These are phyloP conservation scores for Paraphoma chrysanthemicola DNA, from an alignment of 2,329 filamentous ascomycete genomes.

Conservation along the genomic window DNA sequence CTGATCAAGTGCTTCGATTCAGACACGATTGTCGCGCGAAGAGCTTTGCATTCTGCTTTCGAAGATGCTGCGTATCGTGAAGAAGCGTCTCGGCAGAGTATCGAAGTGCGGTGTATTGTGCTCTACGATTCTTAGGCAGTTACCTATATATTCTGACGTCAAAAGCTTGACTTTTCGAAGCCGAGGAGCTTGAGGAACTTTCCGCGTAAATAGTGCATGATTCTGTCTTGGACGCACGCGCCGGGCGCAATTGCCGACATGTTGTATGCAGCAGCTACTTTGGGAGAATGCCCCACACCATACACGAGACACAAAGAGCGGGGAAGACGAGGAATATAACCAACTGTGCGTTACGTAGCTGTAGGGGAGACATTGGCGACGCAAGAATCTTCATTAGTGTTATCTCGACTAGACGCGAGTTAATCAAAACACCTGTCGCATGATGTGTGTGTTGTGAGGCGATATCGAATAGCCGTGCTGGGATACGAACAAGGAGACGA, in stretches of 20 bases:
- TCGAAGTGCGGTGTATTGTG: constrained; percentile 35
- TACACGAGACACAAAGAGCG: constrained; percentile 18
- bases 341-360: constrained; percentile 9
- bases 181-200: too few relatives aligned
- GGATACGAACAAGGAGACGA: neutral
- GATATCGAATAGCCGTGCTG: neutral
- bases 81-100: constrained; percentile 23
- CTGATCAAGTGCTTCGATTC: constrained; percentile 38
- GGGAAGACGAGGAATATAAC: constrained; percentile 20
- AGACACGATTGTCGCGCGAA: constrained; percentile 20
- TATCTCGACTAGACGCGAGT: constrained; percentile 5
- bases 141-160: too few relatives aligned
- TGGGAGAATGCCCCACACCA: constrained; percentile 20
- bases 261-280: constrained; percentile 18
- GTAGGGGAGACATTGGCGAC: neutral
- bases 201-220: constrained; percentile 1
- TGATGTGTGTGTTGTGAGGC: constrained; percentile 6
- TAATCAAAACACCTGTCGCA: constrained; percentile 8
- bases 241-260: constrained; percentile 13
- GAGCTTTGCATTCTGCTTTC: constrained; percentile 32
- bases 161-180: neutral
- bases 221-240: neutral
- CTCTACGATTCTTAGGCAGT: constrained; percentile 16
- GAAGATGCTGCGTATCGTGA: constrained; percentile 24
- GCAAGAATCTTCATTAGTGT: neutral